Percentiles rank a stretch among this genome's conserved stretches.
Evolutionary conservation across 352 stramenopile genomes (phyloP).

Genomic region (Pilasporangium apinafurcum): DNA sequence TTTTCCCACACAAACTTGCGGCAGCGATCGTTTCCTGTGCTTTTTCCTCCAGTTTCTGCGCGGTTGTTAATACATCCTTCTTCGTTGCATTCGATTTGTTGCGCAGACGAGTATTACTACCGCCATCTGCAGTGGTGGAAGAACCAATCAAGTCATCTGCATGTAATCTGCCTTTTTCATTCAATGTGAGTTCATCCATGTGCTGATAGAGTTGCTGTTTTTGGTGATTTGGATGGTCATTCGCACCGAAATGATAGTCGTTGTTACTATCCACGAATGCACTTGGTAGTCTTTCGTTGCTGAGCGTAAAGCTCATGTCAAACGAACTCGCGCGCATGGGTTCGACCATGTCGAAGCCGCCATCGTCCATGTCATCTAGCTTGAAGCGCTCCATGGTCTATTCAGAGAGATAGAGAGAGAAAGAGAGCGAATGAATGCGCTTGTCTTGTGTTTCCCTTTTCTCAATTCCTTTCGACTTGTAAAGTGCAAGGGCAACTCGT

Average conservation of each 20-base stretch:
- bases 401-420: too few relatives aligned
- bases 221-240: constrained; percentile 2
- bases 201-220: constrained; percentile 5
- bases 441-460: too few relatives aligned
- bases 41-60: constrained; percentile 62
- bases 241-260: constrained; percentile 10
- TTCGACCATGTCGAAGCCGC: constrained; percentile 73
- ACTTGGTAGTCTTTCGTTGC: constrained; percentile 29
- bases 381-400: constrained; percentile 77
- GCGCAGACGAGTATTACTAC: too few relatives aligned
- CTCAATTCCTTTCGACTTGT: too few relatives aligned
- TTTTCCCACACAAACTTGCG: constrained; percentile 43
- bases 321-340: constrained; percentile 85
- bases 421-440: constrained; percentile 19
- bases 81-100: constrained; percentile 7
- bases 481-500: too few relatives aligned
- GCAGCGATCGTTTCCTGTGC: constrained; percentile 59
- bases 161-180: constrained; percentile 42
- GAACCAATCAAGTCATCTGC: constrained; percentile 30
- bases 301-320: constrained; percentile 83
- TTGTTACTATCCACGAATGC: constrained; percentile 11
- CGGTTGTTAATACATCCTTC: constrained; percentile 41
- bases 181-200: too few relatives aligned
- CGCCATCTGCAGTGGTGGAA: too few relatives aligned
- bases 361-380: constrained; percentile 69